Base-by-base conservation (phyloP, 768 basidiomycete genomes). In the Holtermannia corniformis region DNA sequence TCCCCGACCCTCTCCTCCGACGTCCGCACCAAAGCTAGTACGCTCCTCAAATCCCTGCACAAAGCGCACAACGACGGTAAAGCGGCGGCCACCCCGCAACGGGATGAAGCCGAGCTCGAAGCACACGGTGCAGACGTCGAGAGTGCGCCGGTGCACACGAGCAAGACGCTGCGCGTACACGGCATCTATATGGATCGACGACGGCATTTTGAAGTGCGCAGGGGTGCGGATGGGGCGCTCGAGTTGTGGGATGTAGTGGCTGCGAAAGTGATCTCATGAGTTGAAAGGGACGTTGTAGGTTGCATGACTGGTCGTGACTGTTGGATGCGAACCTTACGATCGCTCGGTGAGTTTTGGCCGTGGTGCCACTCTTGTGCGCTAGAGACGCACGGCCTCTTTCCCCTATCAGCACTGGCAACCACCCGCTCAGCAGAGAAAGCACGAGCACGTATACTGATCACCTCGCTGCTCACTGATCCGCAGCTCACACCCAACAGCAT, bases 1-100 rank as follows among this genome's bases (percentile, higher is more conserved):
- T 64, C 63, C 2, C 67, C 67, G 3, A 63, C 63, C 1, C 55
- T 69, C 1, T 67, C 65, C 11, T 61, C 65, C 5, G 67, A 69
- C 40, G 64, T 69, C 4, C 57, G 67, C 19, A 55, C 62, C 49
- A 52, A 50, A 54, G 64, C 65, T 12, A 52, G 59, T 1, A 13
- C 40, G n/a, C 50, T 69, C 5, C 53, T 69, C 0, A 41, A 50
- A 26, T 50, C 50, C 2, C 45, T 69, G 1, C 60, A 64, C 42
- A 25, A 47, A 12, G 65, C 67, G 1, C 65, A 69, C 53, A 48
- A 44, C 12, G 44, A 49, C 44, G 67, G 65, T 28, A 68, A 68
- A 52, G 45, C 57, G 3, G 20, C 28, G 11, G 43, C 43, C 1
- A 22, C 20, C 4, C 41, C 22, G 2, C 37, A 50, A 26, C 11